These are phyloP conservation scores for Alternaria novae-zelandiae DNA, from an alignment of 2,329 filamentous ascomycete species.

Conservation along the genomic window DNA sequence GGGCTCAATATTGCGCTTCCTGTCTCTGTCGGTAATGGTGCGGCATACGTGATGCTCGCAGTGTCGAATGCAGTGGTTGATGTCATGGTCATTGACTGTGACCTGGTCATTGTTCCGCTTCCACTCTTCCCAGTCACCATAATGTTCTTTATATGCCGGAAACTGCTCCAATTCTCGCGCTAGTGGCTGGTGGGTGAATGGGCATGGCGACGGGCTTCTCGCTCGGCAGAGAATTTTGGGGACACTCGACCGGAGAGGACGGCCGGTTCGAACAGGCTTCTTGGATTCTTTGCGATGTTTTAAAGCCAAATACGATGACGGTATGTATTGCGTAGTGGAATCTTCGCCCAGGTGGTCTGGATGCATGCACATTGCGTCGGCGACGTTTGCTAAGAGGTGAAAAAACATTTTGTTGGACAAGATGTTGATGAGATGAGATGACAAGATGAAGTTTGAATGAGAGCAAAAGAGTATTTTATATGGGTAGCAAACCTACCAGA, in stretches of 20 bases:
- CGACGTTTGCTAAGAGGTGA: not conserved
- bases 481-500: not conserved
- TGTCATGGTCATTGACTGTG: not conserved
- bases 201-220: not conserved
- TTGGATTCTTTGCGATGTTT: not conserved
- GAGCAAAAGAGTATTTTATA: not conserved
- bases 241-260: not conserved
- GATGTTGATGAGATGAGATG: not conserved
- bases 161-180: not conserved
- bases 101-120: not conserved
- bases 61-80: not conserved
- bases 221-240: not conserved
- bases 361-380: not conserved
- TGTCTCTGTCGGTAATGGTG: accelerated
- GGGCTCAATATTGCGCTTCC: not conserved
- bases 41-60: not conserved
- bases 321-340: not conserved
- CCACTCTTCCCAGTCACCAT: not conserved
- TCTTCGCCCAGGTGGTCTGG: not conserved
- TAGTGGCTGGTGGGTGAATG: not conserved
- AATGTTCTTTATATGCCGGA: not conserved
- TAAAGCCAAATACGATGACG: not conserved
- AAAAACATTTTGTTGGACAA: not conserved
- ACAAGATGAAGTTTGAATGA: not conserved
- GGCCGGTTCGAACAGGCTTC: not conserved